A percentile compares a stretch with the other conserved stretches of the same genome.
phyloP scores from a whole-genome alignment of 306 rosid genomes.

The Acmispon strigosus region DNA sequence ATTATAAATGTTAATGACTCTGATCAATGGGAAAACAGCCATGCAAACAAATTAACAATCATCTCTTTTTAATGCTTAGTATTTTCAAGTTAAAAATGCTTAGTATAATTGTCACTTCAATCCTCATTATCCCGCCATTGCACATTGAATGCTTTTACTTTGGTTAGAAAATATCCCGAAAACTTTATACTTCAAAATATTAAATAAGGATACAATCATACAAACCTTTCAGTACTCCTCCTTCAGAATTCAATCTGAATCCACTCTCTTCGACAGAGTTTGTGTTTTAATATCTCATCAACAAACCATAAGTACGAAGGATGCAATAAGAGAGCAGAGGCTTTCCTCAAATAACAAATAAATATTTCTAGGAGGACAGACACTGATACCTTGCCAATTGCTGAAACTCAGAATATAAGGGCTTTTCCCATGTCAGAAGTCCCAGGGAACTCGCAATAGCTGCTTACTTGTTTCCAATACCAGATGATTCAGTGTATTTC shows the following conservation, averaged over 20 bases:
- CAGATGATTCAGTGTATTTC: slow-evolving; percentile 58
- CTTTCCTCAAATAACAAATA: background rate
- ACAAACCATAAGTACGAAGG: slow-evolving; percentile 1
- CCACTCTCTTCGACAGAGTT: slow-evolving; percentile 64
- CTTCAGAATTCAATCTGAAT: slow-evolving; percentile 85
- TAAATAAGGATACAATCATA: slow-evolving; percentile 27
- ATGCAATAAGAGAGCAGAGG: background rate
- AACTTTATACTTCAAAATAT: background rate
- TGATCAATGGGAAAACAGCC: background rate
- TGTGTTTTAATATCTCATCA: slow-evolving; percentile 49
- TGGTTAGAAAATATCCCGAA: background rate
- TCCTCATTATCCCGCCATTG: background rate
- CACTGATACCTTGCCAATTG: slow-evolving; percentile 66
- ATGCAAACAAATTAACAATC: background rate
- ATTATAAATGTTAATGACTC: background rate
- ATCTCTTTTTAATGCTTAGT: background rate
- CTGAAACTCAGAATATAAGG: slow-evolving; percentile 66
- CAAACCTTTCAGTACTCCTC: slow-evolving; percentile 85
- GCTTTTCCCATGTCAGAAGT: slow-evolving; percentile 73
- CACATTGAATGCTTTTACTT: background rate
- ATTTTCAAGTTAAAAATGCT: background rate
- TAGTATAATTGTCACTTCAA: background rate
- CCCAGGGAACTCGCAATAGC: slow-evolving; percentile 85
- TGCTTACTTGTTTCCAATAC: slow-evolving; percentile 61
- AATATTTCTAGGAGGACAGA: background rate